Base-by-base conservation (phyloP, 257 asterid species). In the Gentiana macrophylla region DNA sequence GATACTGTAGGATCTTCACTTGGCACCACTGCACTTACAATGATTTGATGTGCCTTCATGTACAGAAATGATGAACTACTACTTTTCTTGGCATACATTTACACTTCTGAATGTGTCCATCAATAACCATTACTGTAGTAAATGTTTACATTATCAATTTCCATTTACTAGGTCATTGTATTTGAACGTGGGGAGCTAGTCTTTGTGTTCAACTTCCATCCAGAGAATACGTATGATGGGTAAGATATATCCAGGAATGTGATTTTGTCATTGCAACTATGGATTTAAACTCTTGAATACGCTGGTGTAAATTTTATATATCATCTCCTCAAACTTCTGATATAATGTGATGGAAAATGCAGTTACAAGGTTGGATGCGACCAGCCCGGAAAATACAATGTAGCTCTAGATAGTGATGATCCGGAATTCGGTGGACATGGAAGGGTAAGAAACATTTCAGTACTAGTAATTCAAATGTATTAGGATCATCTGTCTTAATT, bases 331-430 rank as follows among this genome's bases (percentile, higher is more conserved):
- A 35, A 5, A 47, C 33, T n/a, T 51, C 24, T 48, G 43, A 34
- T 53, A 52, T 55, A 50, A 59, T 34, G 43, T 3, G 49, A 11
- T 55, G 66, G 68, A 37, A 51, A 66, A 49, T 56, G 52, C 88
- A 86, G 98, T 84, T 92, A 92, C 60, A 88, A 92, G 80, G 85
- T 92, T 59, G 97, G 98, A 44, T 91, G 97, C 11, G 95, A 92
- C 75, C 67, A 83, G 75, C 98, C 98, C 6, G 98, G 97, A 63
- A 92, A 81, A 77, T 92, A 87, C 62, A 75, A 78, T 74, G 94
- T 92, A 56, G 97, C 86, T 52, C 76, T 92, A 77, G 95, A 92
- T 65, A 80, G 97, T 52, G 97, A 92, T 80, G 86, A 95, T 59
- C 70, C 71, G 88, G 97, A 80, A 38, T 88, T 85, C 62, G 98